Evolutionary conservation across 2,329 filamentous ascomycete species (phyloP), one percentile per base, ranked within the genome.

Genomic region (Penicillium sp.): DNA sequence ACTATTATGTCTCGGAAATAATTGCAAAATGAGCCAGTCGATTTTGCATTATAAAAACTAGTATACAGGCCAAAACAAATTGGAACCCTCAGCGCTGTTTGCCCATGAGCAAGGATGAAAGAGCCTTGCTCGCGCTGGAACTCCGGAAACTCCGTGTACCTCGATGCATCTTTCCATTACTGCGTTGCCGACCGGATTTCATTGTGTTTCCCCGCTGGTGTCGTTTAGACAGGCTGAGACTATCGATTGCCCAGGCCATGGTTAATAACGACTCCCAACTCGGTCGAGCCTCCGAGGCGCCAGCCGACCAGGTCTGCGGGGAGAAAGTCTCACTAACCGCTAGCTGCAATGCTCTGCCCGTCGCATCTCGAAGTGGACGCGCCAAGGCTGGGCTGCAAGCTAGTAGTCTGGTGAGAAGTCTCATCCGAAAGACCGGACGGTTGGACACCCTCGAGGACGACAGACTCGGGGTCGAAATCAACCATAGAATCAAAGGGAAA

Each of bases 401-500:
- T 67, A 80, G 77, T 64, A 81, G 77, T 74, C 78, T 71, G 69
- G 75, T 74, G 73, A 81, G 78, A 67, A 81, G 74, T 70, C 71
- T 77, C 74, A 77, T 78, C 72, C 78, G 78, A 64, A 80, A 79
- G 73, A 76, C 74, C 67, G 77, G 68, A 81, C 81, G 59, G 64
- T 62, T 75, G 69, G 71, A 72, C 66, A 71, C 70, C 70, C 70
- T 77, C 73, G 72, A 75, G 69, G 70, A 73, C 67, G 74, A 75
- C 70, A 74, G 75, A 71, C 64, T 80, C 78, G 78, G 78, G 74
- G 78, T 80, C 77, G 77, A 80, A 79, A 80, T 81, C 75, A 81
- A 81, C 78, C 77, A 81, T 70, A 76, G 78, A 79, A 81, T 80
- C 78, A 80, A 79, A 79, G 74, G 77, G 69, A 79, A 80, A 78